Conservation (phyloP, 2,329 filamentous ascomycete species). For the Metarhizium anisopliae region DNA sequence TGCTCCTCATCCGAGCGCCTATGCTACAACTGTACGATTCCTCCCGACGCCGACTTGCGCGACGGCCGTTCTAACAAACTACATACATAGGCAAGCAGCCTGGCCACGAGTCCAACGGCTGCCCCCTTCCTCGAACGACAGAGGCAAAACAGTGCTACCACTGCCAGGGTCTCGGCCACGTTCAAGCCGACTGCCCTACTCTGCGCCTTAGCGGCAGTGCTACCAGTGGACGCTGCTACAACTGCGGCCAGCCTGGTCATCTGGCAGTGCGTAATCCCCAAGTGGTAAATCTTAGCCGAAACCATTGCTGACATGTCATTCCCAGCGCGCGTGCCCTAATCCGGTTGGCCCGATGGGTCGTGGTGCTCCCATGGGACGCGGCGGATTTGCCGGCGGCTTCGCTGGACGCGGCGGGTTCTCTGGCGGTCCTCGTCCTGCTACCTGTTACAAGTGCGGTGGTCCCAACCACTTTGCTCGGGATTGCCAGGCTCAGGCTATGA, state of each 20-base stretch:
- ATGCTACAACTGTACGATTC: constrained; percentile 90
- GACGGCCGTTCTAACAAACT: background rate
- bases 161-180: constrained; percentile 95
- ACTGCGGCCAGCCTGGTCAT: constrained; percentile 88
- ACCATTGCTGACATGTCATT: constrained; percentile 8
- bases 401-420: constrained; percentile 66
- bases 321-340: constrained; percentile 72
- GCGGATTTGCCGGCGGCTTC: constrained; percentile 54
- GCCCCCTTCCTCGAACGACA: constrained; percentile 90
- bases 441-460: constrained; percentile 68
- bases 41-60: background rate
- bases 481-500: constrained; percentile 97
- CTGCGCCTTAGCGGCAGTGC: constrained; percentile 79
- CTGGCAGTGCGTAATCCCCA: constrained; percentile 59
- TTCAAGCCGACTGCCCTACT: constrained; percentile 97
- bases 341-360: constrained; percentile 57
- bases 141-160: constrained; percentile 99
- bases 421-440: constrained; percentile 58
- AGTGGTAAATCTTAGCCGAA: background rate
- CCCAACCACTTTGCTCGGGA: constrained; percentile 98
- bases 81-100: constrained; percentile 63
- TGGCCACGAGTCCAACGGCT: constrained; percentile 95
- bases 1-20: constrained; percentile 97
- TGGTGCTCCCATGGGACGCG: constrained; percentile 60
- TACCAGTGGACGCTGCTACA: constrained; percentile 87